These are phyloP conservation scores for Artemisia tridentata DNA, from an alignment of 129 eudicot species.

Conservation along the genomic window DNA sequence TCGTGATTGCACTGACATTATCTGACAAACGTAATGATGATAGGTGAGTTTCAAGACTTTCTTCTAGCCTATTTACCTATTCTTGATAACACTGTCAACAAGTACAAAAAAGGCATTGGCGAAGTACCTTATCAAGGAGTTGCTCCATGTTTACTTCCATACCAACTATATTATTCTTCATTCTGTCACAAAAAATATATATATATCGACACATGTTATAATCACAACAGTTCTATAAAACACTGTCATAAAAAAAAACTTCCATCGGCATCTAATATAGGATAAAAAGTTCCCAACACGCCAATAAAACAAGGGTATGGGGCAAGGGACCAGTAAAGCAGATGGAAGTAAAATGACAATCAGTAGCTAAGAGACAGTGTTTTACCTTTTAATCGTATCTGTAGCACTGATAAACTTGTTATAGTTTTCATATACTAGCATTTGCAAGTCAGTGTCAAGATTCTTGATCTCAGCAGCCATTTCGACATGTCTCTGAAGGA, in stretches of 20 bases:
- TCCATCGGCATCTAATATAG: conserved; percentile 9
- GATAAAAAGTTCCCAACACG: conserved; percentile 5
- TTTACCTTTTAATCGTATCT: conserved; percentile 86
- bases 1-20: conserved; percentile 91
- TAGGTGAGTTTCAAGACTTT: conserved; percentile 12
- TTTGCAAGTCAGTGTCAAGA: conserved; percentile 96
- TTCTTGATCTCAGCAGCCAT: conserved; percentile 99
- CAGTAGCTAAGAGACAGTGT: conserved; percentile 2
- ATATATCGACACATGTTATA: conserved; percentile 6
- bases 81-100: conserved; percentile 22
- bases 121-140: conserved; percentile 84
- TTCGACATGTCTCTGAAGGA: conserved; percentile 96
- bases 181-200: conserved; percentile 46
- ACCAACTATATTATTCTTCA: conserved; percentile 90
- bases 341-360: too few relatives aligned
- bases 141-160: conserved; percentile 98
- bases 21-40: conserved; percentile 44
- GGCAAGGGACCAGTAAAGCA: too few relatives aligned
- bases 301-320: too few relatives aligned
- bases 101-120: conserved; percentile 3
- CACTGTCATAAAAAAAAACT: conserved; percentile 7
- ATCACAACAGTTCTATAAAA: conserved; percentile 10
- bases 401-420: conserved; percentile 98
- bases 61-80: conserved; percentile 18
- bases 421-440: conserved; percentile 95